Conservation (phyloP, 2,329 filamentous ascomycete genomes). For the Aspergillus novofumigatus region DNA sequence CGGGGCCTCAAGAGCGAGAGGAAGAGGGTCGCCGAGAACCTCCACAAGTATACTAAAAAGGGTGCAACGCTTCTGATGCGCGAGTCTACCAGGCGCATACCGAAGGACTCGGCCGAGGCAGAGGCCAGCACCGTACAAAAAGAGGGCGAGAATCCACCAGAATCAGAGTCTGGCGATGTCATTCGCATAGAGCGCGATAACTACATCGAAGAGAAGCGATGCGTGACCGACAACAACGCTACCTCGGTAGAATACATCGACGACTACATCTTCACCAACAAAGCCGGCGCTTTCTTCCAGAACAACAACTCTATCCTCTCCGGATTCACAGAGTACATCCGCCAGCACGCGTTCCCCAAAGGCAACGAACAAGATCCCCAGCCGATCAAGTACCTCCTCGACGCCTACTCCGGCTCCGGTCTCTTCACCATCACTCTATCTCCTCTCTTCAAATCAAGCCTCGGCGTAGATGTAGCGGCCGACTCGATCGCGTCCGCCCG, state of each 20-base stretch:
- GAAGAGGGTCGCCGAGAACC: conserved; percentile 67
- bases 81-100: conserved; percentile 69
- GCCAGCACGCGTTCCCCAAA: conserved; percentile 66
- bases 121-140: conserved; percentile 19
- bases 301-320: conserved; percentile 99
- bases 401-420: conserved; percentile 95
- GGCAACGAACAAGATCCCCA: conserved; percentile 28
- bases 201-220: conserved; percentile 76
- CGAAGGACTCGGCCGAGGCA: conserved; percentile 17
- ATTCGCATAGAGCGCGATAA: conserved; percentile 54
- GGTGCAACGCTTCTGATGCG: conserved; percentile 87
- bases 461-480: conserved; percentile 85
- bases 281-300: conserved; percentile 94
- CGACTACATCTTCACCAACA: conserved; percentile 80
- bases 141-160: conserved; percentile 22
- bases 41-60: conserved; percentile 62
- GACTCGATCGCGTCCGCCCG: conserved; percentile 75
- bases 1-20: conserved; percentile 75
- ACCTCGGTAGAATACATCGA: conserved; percentile 85
- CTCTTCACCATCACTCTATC: conserved; percentile 96
- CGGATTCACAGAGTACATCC: conserved; percentile 80
- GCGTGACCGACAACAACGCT: conserved; percentile 79
- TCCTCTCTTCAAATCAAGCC: conserved; percentile 69
- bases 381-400: conserved; percentile 79
- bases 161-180: conserved; percentile 38